Percentiles rank a stretch among this genome's conserved stretches.
phyloP scores from a whole-genome alignment of 2,329 filamentous ascomycete genomes.

The Cladorrhinum sp. region DNA sequence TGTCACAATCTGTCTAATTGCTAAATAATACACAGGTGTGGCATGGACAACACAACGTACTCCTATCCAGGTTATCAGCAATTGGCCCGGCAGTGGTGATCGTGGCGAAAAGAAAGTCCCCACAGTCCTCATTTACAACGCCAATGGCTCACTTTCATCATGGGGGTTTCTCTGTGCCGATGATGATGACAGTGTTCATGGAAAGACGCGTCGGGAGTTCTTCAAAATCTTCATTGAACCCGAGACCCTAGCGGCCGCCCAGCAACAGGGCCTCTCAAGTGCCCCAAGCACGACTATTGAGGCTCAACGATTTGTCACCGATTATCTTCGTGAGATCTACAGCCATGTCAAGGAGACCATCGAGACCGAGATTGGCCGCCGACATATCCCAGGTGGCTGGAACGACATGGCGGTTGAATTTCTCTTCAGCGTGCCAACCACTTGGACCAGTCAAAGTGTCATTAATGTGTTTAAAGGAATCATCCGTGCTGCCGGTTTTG shows the following conservation, averaged over 20 bases:
- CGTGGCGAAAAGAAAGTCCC: constrained; percentile 55
- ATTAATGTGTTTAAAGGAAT: constrained; percentile 51
- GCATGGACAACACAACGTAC: constrained; percentile 36
- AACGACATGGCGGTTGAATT: constrained; percentile 47
- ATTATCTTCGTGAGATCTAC: constrained; percentile 50
- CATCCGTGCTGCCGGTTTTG: constrained; percentile 49
- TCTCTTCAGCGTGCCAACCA: constrained; percentile 56
- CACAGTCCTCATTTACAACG: constrained; percentile 48
- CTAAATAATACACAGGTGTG: constrained; percentile 30
- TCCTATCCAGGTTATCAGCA: constrained; percentile 46
- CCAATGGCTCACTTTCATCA: constrained; percentile 40
- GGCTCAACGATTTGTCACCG: constrained; percentile 46
- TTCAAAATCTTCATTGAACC: constrained; percentile 56
- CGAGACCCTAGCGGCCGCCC: constrained; percentile 41
- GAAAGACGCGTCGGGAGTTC: constrained; percentile 44
- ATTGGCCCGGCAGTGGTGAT: constrained; percentile 53
- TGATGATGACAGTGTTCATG: constrained; percentile 37
- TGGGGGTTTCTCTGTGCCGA: constrained; percentile 55
- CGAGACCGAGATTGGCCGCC: constrained; percentile 38
- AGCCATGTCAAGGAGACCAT: constrained; percentile 46
- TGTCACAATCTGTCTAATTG: background rate
- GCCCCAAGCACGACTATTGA: constrained; percentile 41
- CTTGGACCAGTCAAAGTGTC: constrained; percentile 49
- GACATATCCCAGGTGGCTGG: constrained; percentile 39
- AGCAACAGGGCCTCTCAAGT: constrained; percentile 42